Evolutionary conservation across 768 basidiomycete species (phyloP), one percentile per base, ranked within the genome.

Genomic region (Mycena olivaceomarginata): DNA sequence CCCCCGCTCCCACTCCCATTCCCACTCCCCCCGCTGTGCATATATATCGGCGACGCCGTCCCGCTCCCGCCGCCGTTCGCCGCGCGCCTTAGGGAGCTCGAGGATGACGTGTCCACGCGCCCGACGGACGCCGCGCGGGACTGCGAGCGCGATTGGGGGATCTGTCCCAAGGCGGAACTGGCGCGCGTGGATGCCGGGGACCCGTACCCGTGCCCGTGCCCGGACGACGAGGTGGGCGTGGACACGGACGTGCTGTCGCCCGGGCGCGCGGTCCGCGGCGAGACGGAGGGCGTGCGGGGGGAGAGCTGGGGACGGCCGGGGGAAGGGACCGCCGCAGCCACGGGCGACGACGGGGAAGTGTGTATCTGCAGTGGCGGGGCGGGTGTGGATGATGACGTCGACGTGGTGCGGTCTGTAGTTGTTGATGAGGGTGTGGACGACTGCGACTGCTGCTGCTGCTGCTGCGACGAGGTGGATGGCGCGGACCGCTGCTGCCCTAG

Each of bases 41-140:
- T 3, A 25, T 65, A 45, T 22, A 46, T 25, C 20, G 64, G 45
- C 15, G 31, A 51, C 16, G 15, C 37, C 31, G 25, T 8, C 53
- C 53, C 53, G 53, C 53, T 56, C 53, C 53, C n/a, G n/a, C 57
- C 31, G 12, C 57, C 51, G 8, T 12, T 31, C 53, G 53, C 46
- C 18, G 46, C 48, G 40, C 53, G 56, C n/a, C 67, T 39, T 7
- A 69, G 40, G 2, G 53, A 57, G 5, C 20, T 0, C 2, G 56
- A 22, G 11, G 67, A 69, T 0, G 67, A n/a, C 18, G 67, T 69
- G 53, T 69, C 53, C 53, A 69, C 41, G 53, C 67, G 67, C n/a
- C 37, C 9, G 51, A 57, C 8, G 45, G 48, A 39, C 12, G 15
- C 37, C 11, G 16, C 8, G 31, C 48, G 25, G 15, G 60, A 15